phyloP scores from a whole-genome alignment of 345 rosid genomes.

The Boechera divaricarpa region DNA sequence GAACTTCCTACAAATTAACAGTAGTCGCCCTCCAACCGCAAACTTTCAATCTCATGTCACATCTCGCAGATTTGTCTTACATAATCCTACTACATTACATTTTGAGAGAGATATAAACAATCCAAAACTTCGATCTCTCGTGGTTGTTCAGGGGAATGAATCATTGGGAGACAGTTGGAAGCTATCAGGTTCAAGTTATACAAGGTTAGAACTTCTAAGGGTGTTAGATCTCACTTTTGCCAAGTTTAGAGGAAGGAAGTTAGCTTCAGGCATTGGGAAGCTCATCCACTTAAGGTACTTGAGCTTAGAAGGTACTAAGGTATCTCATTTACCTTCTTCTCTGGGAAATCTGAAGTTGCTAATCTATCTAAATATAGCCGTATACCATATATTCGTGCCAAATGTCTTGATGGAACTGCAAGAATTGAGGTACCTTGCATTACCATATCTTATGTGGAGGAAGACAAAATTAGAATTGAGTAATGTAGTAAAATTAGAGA shows the following conservation, averaged over 20 bases:
- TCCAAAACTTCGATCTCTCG: constrained; percentile 6
- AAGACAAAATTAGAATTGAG: not conserved
- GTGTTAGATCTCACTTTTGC: constrained; percentile 42
- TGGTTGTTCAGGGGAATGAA: not conserved
- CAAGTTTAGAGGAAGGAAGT: not conserved
- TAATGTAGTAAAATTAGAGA: constrained; percentile 1
- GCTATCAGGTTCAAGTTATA: not conserved
- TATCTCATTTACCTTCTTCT: constrained; percentile 36
- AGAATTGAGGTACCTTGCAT: not conserved
- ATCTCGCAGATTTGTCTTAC: constrained; percentile 37
- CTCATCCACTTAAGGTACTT: constrained; percentile 45
- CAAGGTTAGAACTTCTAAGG: constrained; percentile 31
- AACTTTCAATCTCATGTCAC: not conserved
- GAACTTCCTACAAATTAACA: not conserved
- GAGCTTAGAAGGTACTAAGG: not conserved
- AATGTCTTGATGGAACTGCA: constrained; percentile 12
- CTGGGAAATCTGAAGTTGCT: constrained; percentile 13
- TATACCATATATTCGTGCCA: not conserved
- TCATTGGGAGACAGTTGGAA: not conserved
- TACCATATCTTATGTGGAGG: rapidly evolving
- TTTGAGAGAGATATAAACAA: not conserved
- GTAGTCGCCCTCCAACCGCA: rapidly evolving
- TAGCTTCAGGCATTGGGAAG: constrained; percentile 36
- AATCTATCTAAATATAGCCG: not conserved
- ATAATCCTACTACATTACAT: not conserved